Percentiles rank a stretch among this genome's conserved stretches.
Conservation (phyloP, 1,284 basidiomycete species). For the Heliocybe sulcata region DNA sequence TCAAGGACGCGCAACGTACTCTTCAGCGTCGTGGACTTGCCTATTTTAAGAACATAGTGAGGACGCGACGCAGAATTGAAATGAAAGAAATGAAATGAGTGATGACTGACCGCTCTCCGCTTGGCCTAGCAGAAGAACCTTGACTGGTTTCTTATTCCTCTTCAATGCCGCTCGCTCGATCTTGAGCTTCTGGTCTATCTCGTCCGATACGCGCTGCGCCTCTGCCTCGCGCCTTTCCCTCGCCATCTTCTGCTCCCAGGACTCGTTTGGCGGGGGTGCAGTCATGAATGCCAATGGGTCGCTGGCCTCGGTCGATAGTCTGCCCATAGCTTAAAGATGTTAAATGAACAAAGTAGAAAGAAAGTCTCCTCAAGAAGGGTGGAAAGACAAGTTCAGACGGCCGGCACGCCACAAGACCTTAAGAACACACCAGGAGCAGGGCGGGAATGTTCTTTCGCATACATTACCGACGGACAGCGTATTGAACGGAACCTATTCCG, state of each 20-base stretch:
- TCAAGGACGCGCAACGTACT: slow-evolving; percentile 23
- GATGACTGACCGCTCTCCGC: slow-evolving; percentile 56
- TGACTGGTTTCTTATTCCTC: slow-evolving; percentile 43
- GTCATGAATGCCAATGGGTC: slow-evolving; percentile 20
- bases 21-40: slow-evolving; percentile 46
- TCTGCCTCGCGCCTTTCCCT: slow-evolving; percentile 45
- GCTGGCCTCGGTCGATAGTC: slow-evolving; percentile 1
- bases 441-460: neutral
- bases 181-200: slow-evolving; percentile 57
- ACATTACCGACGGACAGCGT: neutral
- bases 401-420: neutral
- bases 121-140: slow-evolving; percentile 59
- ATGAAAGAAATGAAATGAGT: neutral
- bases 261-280: slow-evolving; percentile 19
- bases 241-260: slow-evolving; percentile 23
- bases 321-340: slow-evolving; percentile 3
- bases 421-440: neutral
- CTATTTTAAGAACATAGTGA: slow-evolving; percentile 16
- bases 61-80: slow-evolving; percentile 26
- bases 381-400: neutral
- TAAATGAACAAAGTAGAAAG: no score
- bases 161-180: slow-evolving; percentile 38
- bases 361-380: neutral
- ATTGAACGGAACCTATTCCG: neutral
- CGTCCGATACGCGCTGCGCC: slow-evolving; percentile 47